Conservation (phyloP, 768 basidiomycete genomes). For the Naganishia kalamii region DNA sequence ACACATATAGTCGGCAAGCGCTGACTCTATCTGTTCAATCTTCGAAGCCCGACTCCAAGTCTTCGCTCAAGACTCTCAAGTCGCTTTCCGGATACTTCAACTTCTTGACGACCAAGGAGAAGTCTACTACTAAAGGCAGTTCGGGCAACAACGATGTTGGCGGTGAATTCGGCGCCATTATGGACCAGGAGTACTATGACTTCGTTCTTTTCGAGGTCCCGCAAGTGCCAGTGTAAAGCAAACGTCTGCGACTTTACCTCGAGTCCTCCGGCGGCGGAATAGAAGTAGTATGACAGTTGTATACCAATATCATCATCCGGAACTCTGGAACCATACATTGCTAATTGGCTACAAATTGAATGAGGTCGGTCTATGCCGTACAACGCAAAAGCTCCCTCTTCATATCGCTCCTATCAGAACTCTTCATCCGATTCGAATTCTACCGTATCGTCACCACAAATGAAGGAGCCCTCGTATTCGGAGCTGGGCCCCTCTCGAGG, state of each 20-base stretch:
- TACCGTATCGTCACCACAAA: slow-evolving; percentile 22
- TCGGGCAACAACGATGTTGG: slow-evolving; percentile 58
- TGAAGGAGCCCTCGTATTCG: slow-evolving; percentile 23
- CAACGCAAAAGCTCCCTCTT: no score
- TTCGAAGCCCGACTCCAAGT: slow-evolving; percentile 75
- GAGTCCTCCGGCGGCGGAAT: not conserved
- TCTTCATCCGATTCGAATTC: slow-evolving; percentile 19
- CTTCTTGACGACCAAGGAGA: slow-evolving; percentile 70
- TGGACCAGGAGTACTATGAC: slow-evolving; percentile 94
- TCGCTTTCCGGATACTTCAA: slow-evolving; percentile 69
- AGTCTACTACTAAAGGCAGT: slow-evolving; percentile 42
- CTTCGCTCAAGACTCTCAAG: slow-evolving; percentile 68
- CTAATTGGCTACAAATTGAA: slow-evolving; percentile 1
- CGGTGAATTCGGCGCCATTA: slow-evolving; percentile 83
- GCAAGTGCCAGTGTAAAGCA: slow-evolving; percentile 54
- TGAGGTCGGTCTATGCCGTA: not conserved
- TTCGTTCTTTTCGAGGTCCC: slow-evolving; percentile 92
- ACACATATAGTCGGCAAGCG: not conserved
- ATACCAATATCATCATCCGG: not conserved
- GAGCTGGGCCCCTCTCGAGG: slow-evolving; percentile 17
- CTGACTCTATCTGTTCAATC: not conserved
- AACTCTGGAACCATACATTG: not conserved
- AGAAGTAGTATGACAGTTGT: slow-evolving; percentile 9
- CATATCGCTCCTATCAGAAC: not conserved
- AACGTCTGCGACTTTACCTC: not conserved